A percentile compares a stretch with the other conserved stretches of the same genome.
These are phyloP conservation scores for Brassica incana DNA, from an alignment of 345 rosid genomes.

Conservation along the genomic window DNA sequence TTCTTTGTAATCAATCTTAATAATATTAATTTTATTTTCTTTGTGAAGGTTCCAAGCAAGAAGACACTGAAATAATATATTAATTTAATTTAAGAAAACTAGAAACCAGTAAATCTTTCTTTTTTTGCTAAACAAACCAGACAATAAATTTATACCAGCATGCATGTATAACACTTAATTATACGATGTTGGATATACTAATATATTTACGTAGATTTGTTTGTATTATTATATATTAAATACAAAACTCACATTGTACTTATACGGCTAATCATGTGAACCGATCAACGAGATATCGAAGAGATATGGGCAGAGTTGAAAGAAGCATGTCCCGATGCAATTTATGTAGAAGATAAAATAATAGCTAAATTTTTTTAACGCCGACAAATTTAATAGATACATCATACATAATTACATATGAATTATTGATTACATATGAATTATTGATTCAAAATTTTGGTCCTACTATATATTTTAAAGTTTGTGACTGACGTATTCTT, in stretches of 20 bases:
- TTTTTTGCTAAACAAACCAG: background rate
- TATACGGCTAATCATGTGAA: background rate
- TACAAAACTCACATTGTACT: constrained; percentile 10
- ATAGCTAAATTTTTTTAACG: constrained; percentile 14
- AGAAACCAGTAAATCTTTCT: background rate
- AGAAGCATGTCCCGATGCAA: background rate
- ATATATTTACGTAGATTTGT: constrained; percentile 8
- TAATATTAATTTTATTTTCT: background rate
- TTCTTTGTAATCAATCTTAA: background rate
- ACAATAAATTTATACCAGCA: constrained; percentile 7
- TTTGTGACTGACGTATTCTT: constrained; percentile 18
- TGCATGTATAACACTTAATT: background rate
- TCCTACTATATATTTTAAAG: background rate
- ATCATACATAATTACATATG: background rate
- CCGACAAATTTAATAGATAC: constrained; percentile 10
- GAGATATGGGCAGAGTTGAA: background rate
- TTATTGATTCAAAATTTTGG: constrained; percentile 23
- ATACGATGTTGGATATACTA: constrained; percentile 23
- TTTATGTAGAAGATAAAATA: background rate
- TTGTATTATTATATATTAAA: background rate
- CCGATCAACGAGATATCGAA: background rate
- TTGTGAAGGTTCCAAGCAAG: constrained; percentile 30
- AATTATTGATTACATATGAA: background rate
- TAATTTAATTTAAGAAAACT: background rate
- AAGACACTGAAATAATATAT: background rate